These are phyloP conservation scores for Alternaria atra DNA, from an alignment of 2,329 filamentous ascomycete species.

Conservation along the genomic window DNA sequence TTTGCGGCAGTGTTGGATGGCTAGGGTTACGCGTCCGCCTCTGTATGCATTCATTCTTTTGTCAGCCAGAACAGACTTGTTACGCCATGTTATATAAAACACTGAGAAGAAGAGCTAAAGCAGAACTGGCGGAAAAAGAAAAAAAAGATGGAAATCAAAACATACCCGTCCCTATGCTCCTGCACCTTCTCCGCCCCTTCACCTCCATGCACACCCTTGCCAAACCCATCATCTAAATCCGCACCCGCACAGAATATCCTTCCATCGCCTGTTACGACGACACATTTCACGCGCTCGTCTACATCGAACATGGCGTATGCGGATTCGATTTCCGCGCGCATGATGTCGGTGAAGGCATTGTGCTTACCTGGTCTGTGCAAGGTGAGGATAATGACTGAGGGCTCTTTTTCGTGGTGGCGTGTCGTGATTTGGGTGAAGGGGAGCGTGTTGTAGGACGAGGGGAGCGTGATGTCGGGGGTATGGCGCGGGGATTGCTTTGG, in stretches of 20 bases:
- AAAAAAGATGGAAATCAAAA: not conserved
- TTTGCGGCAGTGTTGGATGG: slow-evolving; percentile 67
- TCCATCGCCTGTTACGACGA: slow-evolving; percentile 64
- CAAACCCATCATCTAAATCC: slow-evolving; percentile 64
- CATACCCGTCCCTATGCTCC: slow-evolving; percentile 64
- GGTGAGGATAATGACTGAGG: slow-evolving; percentile 68
- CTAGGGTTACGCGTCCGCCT: slow-evolving; percentile 58
- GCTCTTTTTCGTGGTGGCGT: slow-evolving; percentile 53
- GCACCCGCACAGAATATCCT: slow-evolving; percentile 65
- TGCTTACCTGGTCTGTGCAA: slow-evolving; percentile 71
- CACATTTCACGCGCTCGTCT: slow-evolving; percentile 63
- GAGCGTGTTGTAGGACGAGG: slow-evolving; percentile 52
- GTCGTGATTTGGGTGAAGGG: slow-evolving; percentile 54
- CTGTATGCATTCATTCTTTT: slow-evolving; percentile 25
- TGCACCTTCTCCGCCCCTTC: slow-evolving; percentile 54
- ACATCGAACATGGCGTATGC: slow-evolving; percentile 63
- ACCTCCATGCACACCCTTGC: slow-evolving; percentile 50
- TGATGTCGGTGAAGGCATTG: slow-evolving; percentile 74
- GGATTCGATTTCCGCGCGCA: slow-evolving; percentile 68
- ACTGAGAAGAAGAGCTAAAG: not conserved
- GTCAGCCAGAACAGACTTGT: not conserved
- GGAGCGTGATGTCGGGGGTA: slow-evolving; percentile 41
- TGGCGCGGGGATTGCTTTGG: slow-evolving; percentile 23
- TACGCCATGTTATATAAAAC: too few species aligned
- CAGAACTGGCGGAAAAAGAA: too few species aligned